Evolutionary conservation across 2,329 filamentous ascomycete species (phyloP), one percentile per base, ranked within the genome.

Genomic region (Xylaria sp.): DNA sequence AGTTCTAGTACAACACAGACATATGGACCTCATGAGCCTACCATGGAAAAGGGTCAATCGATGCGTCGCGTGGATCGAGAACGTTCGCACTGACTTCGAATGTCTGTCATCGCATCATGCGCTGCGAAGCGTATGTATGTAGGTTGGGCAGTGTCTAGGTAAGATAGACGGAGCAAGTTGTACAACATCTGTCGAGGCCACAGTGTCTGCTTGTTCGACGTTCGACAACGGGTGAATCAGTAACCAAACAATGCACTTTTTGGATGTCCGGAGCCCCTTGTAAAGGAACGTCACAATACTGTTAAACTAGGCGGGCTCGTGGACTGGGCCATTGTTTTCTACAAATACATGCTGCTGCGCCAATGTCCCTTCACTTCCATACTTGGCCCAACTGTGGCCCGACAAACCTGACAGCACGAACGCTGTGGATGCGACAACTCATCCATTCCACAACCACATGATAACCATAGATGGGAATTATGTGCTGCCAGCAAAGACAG

Each of bases 401-500:
- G 60, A 64, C 42, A 58, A 59, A 34, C 45, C 56, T 34, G 47
- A 61, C 27, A 42, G 45, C 58, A 67, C 61, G 42, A 67, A 55
- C 64, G 39, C 59, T 54, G 56, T 65, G 47, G 53, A 51, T 36
- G 56, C 57, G 58, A 67, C 67, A 69, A 64, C 67, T 63, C 67
- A 67, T 65, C 54, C n/a, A 47, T 69, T 32, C 64, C 42, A 21
- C 30, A 50, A 65, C 69, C 64, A 69, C 54, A 61, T 19, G 34
- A 63, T 24, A 36, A 14, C 32, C 39, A 34, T 50, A 64, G 48
- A 53, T 56, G 68, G 68, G 53, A 59, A 69, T n/a, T 55, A 61
- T 67, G 64, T 69, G 58, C 60, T 71, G 70, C 64, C 66, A 70
- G 66, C 66, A 68, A 66, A 65, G 51, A 48, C 64, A 61, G 45